Evolutionary conservation across 2,329 filamentous ascomycete genomes (phyloP), one percentile per base, ranked within the genome.

Genomic region (Sphaerostilbella broomeana): DNA sequence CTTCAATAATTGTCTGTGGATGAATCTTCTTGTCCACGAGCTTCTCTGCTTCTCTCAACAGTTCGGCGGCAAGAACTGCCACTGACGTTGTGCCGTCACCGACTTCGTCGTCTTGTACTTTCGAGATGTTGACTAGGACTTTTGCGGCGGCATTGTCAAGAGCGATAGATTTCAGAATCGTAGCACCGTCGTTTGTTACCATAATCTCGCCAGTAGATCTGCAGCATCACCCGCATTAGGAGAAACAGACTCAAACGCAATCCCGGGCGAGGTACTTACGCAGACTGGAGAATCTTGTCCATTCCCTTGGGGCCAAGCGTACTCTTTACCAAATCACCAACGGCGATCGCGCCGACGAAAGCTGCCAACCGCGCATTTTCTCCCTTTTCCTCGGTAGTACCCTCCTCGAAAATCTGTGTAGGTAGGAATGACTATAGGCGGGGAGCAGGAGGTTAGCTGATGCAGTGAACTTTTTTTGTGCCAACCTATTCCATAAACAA

Each of bases 71-170:
- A 47, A 98, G 73, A 12, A 98, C 92, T 29, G 92, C 84, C 41
- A 98, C 92, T n/a, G 89, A 97, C 16, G 92, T 98, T 31, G 92
- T 98, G 43, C 92, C 92, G 61, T 98, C 92, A 58, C 92, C 92
- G 17, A 98, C 90, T 65, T 98, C 92, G 61, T 98, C 92, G 58
- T 98, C 92, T 63, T 98, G 92, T 5, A 98, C 92, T 69, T 98
- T 98, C 48, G 90, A 97, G 55, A 98, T 97, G 65, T 98, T 98
- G 60, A 98, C 92, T 29, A 98, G 75, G 5, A 98, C 92, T 70
- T 98, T 98, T 39, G 92, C 92, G 16, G 92, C 92, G 29, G 92
- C 92, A 62, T 98, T 98, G 65, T 98, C 92, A 58, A 98, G 83
- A 29, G 92, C 92, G 64, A 98, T 98, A 38, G 90, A 86, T 69